Evolutionary conservation across 306 rosid species (phyloP).

Genomic region (Casuarina glauca): DNA sequence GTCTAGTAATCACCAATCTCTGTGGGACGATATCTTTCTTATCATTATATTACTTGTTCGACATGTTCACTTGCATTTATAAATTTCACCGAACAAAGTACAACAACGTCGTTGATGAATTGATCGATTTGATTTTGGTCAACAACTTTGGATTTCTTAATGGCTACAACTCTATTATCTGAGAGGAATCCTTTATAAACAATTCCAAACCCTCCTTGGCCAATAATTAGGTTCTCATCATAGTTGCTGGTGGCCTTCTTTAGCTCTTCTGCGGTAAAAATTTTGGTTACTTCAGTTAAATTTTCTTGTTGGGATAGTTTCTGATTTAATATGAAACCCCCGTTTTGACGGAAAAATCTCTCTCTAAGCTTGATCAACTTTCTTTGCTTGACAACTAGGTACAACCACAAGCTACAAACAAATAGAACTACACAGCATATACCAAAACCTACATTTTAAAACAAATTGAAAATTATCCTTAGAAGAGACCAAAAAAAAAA

Average conservation of each 20-base stretch:
- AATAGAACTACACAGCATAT: no score
- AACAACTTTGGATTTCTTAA: conserved; percentile 9
- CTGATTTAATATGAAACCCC: background rate
- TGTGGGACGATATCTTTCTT: no score
- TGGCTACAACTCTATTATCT: conserved; percentile 3
- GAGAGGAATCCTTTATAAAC: conserved; percentile 7
- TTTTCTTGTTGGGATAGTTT: conserved; percentile 1
- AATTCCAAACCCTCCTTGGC: conserved; percentile 20
- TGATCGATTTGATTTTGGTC: conserved; percentile 14
- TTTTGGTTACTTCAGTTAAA: background rate
- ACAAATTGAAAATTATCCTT: no score
- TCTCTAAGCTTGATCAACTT: background rate
- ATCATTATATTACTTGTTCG: no score
- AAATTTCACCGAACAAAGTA: no score
- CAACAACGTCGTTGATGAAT: conserved; percentile 24
- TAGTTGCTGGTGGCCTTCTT: conserved; percentile 17
- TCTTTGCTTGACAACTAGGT: no score
- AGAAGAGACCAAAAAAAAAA: no score
- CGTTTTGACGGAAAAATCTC: conserved; percentile 1
- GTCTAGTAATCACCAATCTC: no score
- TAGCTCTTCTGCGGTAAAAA: conserved; percentile 9
- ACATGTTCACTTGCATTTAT: no score
- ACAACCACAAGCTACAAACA: no score
- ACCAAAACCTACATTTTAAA: no score
- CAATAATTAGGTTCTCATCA: conserved; percentile 10